Evolutionary conservation across 306 rosid species (phyloP), one percentile per base, ranked within the genome.

Genomic region (Acacia acuminata): DNA sequence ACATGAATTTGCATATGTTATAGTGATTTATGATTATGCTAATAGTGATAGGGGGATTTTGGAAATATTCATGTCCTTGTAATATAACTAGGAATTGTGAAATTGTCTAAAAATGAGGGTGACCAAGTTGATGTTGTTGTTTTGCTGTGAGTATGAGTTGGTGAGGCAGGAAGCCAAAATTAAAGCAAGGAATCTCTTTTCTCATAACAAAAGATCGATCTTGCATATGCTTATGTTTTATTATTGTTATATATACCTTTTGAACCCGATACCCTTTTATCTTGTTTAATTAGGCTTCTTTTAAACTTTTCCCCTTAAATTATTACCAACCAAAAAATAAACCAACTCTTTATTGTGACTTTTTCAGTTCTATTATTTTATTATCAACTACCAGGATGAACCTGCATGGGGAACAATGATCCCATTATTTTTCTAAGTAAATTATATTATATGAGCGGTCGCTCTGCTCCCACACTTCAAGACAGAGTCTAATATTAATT

Each of bases 191-290:
- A 92, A 92, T 88, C 93, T 88, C 93, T 85, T 84, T 83, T 24
- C 72, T 83, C 90, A 92, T 83, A 91, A 84, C 82, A 78, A 89
- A 92, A 68, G 30, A 68, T 68, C 19, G 83, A 77, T 90, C 76
- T 69, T 68, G 90, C 81, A 73, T 70, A 84, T 82, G 67, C 67
- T 10, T 61, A 61, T 61, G 67, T 61, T 61, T 58, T 22, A 10
- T 58, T 20, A 24, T 22, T 24, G 68, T 75, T 38, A n/a, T 77
- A 43, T 87, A 71, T 78, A 43, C 74, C 77, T 77, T 82, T 78
- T 89, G 92, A 83, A 89, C 93, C 88, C 67, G 89, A 89, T 90
- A 76, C 87, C 90, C 77, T 45, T 88, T 79, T 71, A 79, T 81
- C 79, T 56, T 76, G 78, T 73, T 58, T 60, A 9, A 3, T 10